Percentiles rank a stretch among this genome's conserved stretches.
phyloP scores from a whole-genome alignment of 2,329 filamentous ascomycete genomes.

The Metarhizium rileyi region DNA sequence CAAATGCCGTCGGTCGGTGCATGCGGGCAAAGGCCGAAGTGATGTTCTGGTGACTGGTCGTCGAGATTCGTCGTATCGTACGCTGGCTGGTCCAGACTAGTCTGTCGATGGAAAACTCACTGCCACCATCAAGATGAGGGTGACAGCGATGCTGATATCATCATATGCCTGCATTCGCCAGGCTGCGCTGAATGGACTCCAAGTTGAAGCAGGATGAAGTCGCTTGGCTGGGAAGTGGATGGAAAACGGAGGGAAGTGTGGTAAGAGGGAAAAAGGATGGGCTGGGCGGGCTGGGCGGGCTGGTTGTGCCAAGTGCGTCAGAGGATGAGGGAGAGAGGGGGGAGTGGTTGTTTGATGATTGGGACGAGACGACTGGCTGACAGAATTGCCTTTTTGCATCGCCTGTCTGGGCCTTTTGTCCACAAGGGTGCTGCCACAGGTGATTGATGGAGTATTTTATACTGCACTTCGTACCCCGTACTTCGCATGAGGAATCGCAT shows the following conservation, averaged over 20 bases:
- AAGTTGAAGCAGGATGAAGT: neutral
- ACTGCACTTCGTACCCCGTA: too few relatives aligned
- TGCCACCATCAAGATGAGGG: neutral
- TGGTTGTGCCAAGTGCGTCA: neutral
- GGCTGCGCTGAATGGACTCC: neutral
- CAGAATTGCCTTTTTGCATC: too few relatives aligned
- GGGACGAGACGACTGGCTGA: neutral
- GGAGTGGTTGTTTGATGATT: neutral
- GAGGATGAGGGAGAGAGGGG: neutral
- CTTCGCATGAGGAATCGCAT: too few relatives aligned
- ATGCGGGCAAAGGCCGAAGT: constrained; percentile 2
- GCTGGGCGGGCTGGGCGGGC: neutral
- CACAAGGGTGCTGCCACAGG: too few relatives aligned
- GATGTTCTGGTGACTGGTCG: neutral
- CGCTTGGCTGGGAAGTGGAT: neutral
- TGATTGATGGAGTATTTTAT: too few relatives aligned
- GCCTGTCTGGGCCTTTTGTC: too few relatives aligned
- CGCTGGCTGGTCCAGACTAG: neutral
- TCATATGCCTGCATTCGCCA: neutral
- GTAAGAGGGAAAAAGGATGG: neutral
- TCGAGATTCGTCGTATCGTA: neutral
- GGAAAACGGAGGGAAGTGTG: neutral
- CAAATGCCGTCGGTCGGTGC: neutral
- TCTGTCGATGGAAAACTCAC: neutral
- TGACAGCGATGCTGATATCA: neutral